These are phyloP conservation scores for Chloris gayana DNA, from an alignment of 176 grass and related monocot species.

Conservation along the genomic window DNA sequence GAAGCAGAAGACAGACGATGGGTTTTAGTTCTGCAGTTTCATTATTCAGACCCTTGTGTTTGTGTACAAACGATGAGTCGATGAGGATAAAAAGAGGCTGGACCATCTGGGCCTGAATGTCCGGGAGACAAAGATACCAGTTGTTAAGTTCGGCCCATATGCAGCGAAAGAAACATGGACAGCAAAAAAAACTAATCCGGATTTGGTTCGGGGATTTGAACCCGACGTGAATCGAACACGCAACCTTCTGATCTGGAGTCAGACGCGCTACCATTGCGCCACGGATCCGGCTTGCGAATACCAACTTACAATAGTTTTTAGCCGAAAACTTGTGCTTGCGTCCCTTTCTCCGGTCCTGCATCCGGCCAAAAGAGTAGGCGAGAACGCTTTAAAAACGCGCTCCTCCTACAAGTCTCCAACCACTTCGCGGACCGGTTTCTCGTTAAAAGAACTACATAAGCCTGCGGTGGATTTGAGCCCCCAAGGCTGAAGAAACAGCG, in stretches of 20 bases:
- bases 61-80: too few species aligned
- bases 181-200: neutral
- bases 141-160: neutral
- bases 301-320: too few species aligned
- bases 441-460: neutral
- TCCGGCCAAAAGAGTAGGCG: neutral
- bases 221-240: conserved; percentile 99
- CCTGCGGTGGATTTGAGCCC: neutral
- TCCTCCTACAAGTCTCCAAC: neutral
- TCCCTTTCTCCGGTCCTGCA: too few species aligned
- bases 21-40: too few species aligned
- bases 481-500: neutral
- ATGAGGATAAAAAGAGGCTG: neutral
- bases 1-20: neutral
- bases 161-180: neutral
- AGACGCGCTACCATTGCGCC: conserved; percentile 99
- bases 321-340: too few species aligned
- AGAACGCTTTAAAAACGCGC: neutral
- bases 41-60: too few species aligned
- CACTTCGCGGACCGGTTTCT: neutral
- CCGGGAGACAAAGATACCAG: too few species aligned
- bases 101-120: neutral
- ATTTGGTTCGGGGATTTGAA: conserved; percentile 63
- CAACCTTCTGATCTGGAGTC: conserved; percentile 99
- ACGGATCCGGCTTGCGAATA: conserved; percentile 56